Evolutionary conservation across 495 filamentous ascomycete species (phyloP).

Genomic region (Endocarpon pusillum): DNA sequence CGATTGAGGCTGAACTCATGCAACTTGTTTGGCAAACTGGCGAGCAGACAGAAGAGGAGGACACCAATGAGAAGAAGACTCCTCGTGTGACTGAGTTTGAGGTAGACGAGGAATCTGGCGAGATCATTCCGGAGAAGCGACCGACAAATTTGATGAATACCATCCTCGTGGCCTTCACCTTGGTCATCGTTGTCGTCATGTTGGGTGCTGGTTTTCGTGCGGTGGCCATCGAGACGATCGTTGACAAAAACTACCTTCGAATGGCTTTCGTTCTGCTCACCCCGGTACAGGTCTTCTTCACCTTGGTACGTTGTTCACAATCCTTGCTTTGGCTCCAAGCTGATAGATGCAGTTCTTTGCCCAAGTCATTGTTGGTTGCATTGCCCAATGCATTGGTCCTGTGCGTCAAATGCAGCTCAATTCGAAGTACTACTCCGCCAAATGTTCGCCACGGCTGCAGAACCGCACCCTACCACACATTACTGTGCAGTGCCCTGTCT

Average conservation of each 20-base stretch:
- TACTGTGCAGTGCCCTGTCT: slow-evolving; percentile 56
- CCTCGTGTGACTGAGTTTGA: slow-evolving; percentile 28
- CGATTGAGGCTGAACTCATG: slow-evolving; percentile 58
- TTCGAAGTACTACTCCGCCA: slow-evolving; percentile 63
- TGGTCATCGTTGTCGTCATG: slow-evolving; percentile 41
- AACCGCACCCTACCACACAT: slow-evolving; percentile 40
- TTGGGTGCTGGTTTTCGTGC: slow-evolving; percentile 50
- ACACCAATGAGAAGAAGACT: slow-evolving; percentile 28
- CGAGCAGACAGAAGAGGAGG: slow-evolving; percentile 28
- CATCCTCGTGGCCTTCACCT: slow-evolving; percentile 43
- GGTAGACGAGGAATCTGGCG: slow-evolving; percentile 52
- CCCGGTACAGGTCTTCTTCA: slow-evolving; percentile 65
- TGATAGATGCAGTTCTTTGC: slow-evolving; percentile 37
- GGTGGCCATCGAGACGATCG: slow-evolving; percentile 47
- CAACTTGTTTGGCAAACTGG: slow-evolving; percentile 50
- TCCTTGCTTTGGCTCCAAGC: background rate
- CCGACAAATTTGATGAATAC: slow-evolving; percentile 51
- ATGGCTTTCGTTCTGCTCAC: slow-evolving; percentile 43
- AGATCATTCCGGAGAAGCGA: slow-evolving; percentile 42
- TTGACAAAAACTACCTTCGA: slow-evolving; percentile 42
- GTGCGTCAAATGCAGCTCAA: slow-evolving; percentile 54
- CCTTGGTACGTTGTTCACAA: slow-evolving; percentile 26
- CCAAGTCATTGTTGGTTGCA: slow-evolving; percentile 56
- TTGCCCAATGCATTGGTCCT: slow-evolving; percentile 59
- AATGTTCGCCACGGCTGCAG: slow-evolving; percentile 39